Evolutionary conservation across 208 protist genomes (phyloP).

Genomic region (Acanthamoeba triangularis): DNA sequence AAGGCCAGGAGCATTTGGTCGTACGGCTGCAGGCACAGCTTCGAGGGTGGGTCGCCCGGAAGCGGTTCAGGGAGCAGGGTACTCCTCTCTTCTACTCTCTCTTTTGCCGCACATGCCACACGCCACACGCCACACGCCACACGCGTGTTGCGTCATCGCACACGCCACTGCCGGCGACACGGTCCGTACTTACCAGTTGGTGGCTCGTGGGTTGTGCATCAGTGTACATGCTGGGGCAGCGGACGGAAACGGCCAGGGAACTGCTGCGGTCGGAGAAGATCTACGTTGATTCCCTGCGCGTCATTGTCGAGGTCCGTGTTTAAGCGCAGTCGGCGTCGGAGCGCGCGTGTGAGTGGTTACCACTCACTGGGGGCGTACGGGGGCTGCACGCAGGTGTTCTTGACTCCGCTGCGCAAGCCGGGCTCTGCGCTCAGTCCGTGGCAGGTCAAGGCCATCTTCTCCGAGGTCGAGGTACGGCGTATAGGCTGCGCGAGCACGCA

Average conservation of each 20-base stretch:
- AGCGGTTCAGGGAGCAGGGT: background rate
- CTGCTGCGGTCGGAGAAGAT: conserved; percentile 76
- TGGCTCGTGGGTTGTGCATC: background rate
- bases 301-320: conserved; percentile 44
- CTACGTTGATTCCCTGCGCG: conserved; percentile 78
- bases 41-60: conserved; percentile 31
- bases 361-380: no score
- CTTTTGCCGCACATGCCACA: no score
- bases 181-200: no score
- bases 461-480: conserved; percentile 32
- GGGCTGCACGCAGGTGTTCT: background rate
- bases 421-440: background rate
- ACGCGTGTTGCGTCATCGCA: no score
- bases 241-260: conserved; percentile 85
- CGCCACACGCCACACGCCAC: no score
- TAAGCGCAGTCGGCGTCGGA: background rate
- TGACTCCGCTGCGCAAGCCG: conserved; percentile 66
- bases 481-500: background rate
- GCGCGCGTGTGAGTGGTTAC: no score
- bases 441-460: conserved; percentile 66
- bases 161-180: no score
- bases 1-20: background rate
- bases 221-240: conserved; percentile 49
- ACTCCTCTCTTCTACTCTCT: no score
- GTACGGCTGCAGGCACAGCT: background rate